A percentile compares a stretch with the other conserved stretches of the same genome.
These are phyloP conservation scores for Claviceps digitariae DNA, from an alignment of 2,329 filamentous ascomycete species.

Conservation along the genomic window DNA sequence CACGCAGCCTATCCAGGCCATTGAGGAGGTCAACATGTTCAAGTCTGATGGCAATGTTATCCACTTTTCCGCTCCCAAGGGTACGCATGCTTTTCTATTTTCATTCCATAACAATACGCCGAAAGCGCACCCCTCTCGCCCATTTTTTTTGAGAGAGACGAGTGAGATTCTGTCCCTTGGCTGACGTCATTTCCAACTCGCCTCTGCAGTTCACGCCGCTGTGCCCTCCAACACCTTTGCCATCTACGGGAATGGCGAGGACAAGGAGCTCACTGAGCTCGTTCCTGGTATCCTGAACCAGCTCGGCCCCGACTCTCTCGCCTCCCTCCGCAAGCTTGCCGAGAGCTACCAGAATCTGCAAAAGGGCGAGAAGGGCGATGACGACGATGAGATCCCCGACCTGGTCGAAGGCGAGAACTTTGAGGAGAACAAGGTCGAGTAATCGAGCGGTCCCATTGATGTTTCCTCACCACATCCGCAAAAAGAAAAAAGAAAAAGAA, in stretches of 20 bases:
- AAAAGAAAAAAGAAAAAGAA: not conserved
- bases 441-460: constrained; percentile 22
- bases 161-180: too few relatives aligned
- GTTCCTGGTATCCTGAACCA: constrained; percentile 99
- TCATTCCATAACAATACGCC: not conserved
- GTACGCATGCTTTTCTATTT: constrained; percentile 38
- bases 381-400: constrained; percentile 95
- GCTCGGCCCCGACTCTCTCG: constrained; percentile 94
- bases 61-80: constrained; percentile 96
- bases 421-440: constrained; percentile 84
- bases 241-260: constrained; percentile 97
- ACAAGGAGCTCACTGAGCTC: constrained; percentile 99
- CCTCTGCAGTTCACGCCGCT: constrained; percentile 70
- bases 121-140: too few relatives aligned
- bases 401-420: constrained; percentile 97
- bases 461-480: constrained; percentile 1
- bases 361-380: constrained; percentile 74
- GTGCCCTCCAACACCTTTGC: constrained; percentile 98
- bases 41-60: constrained; percentile 99
- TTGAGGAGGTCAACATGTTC: constrained; percentile 99
- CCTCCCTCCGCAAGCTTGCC: constrained; percentile 92
- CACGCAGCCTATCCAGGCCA: constrained; percentile 97
- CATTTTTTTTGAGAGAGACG: too few relatives aligned
- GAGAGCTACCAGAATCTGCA: constrained; percentile 99
- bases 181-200: not conserved